Conservation (phyloP, 306 rosid species). For the Comarum palustre region DNA sequence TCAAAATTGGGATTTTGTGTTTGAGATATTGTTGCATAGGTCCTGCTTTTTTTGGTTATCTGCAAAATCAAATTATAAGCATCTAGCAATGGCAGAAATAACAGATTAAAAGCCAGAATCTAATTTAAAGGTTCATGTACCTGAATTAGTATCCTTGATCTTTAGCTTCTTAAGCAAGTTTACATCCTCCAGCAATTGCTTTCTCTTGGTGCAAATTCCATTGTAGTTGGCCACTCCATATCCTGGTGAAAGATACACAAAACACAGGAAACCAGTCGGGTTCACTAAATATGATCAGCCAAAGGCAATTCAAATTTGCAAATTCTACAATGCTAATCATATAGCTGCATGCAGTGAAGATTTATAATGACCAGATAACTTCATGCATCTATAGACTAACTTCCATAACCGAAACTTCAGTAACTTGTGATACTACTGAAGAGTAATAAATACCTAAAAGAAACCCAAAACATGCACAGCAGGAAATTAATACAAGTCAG, state of each 20-base stretch:
- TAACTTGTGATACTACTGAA: background rate
- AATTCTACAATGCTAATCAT: background rate
- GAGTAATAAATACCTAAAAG: background rate
- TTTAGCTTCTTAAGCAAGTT: conserved; percentile 58
- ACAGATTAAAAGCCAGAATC: background rate
- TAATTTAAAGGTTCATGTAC: conserved; percentile 19
- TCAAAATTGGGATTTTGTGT: conserved; percentile 27
- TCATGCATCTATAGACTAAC: background rate
- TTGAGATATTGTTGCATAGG: conserved; percentile 21
- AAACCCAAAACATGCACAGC: background rate
- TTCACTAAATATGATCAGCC: background rate
- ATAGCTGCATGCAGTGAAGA: background rate
- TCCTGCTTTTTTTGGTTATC: conserved; percentile 25
- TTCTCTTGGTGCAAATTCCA: conserved; percentile 55
- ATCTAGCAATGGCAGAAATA: background rate
- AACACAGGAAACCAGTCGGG: background rate
- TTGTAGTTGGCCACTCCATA: conserved; percentile 15
- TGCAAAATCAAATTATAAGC: conserved; percentile 12
- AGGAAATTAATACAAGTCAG: background rate
- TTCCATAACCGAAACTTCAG: background rate
- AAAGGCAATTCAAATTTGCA: background rate
- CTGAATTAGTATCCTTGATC: conserved; percentile 52
- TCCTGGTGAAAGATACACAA: conserved; percentile 7
- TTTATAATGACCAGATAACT: background rate
- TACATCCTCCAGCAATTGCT: conserved; percentile 44